Base-by-base conservation (phyloP, 1,139 yeast species). In the Candida freyschussii region DNA sequence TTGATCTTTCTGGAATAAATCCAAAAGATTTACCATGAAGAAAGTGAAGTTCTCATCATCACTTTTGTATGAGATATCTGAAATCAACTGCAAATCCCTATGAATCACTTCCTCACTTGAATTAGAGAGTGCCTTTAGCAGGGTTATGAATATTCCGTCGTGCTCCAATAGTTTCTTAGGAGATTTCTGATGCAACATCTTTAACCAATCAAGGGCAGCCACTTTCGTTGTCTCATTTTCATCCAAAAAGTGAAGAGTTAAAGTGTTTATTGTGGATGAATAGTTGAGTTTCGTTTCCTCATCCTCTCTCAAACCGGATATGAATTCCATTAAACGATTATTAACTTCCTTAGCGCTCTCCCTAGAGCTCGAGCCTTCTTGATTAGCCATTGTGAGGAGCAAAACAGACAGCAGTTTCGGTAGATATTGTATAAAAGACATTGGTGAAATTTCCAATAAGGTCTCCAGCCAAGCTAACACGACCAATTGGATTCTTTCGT, bases 181-280 rank as follows among this genome's bases (percentile, higher is more conserved):
- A 26, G 81, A 81, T 45, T 78, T 78, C 21, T 77, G 71, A 51
- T 89, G 93, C 28, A 93, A 66, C 69, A 86, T 77, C 17, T 80
- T 78, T 22, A 93, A 65, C 98, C 98, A 93, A 45, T 89, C 96
- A 28, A 93, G 63, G 13, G 94, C 83, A 0, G 94, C 87, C 13
- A 87, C 71, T 43, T 93, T 67, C 0, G 96, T 84, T 21, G 80
- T 75, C 44, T 86, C 95, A 47, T 85, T 81, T 36, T 79, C 83
- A 44, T 73, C 76, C 39, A 74, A 58, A 39, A 80, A 75, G 44
- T 78, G 84, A 21, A 73, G 47, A 0, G 81, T 74, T 35, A 80
- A 56, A 7, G 78, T 75, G 40, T 75, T 77, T 21, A 78, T 75
- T 5, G 78, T 69, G 3, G 79, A 62, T 0, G 75, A 60, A 42